Evolutionary conservation across 2,329 filamentous ascomycete species (phyloP).

Genomic region (Ascomycota sp.): DNA sequence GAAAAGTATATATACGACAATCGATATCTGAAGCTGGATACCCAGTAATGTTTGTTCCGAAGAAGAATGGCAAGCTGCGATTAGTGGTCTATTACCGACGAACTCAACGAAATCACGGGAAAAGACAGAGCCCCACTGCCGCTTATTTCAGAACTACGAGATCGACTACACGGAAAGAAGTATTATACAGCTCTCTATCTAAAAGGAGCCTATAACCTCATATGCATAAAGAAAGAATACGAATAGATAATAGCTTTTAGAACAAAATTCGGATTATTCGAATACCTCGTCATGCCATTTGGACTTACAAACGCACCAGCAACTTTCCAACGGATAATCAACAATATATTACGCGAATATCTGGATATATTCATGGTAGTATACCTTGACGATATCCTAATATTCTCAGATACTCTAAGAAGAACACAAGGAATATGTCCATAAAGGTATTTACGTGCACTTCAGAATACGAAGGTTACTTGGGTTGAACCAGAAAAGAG

Average conservation of each 20-base stretch:
- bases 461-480: constrained; percentile 1
- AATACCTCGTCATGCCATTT: constrained; percentile 14
- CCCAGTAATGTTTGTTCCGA: too few relatives aligned
- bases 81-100: too few relatives aligned
- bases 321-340: constrained; percentile 3
- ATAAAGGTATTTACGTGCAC: background rate
- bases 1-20: too few relatives aligned
- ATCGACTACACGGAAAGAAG: constrained; percentile 4
- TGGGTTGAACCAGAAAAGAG: constrained; percentile 1
- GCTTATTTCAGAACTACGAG: constrained; percentile 6
- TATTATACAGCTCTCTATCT: background rate
- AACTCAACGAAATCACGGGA: too few relatives aligned
- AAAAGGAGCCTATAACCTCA: background rate
- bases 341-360: constrained; percentile 2
- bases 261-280: constrained; percentile 11
- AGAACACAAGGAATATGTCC: constrained; percentile 2
- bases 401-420: constrained; percentile 3
- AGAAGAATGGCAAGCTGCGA: too few relatives aligned
- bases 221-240: constrained; percentile 5
- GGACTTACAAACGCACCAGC: constrained; percentile 5
- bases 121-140: constrained; percentile 6
- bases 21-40: too few relatives aligned
- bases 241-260: constrained; percentile 15
- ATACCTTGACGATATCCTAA: constrained; percentile 4
- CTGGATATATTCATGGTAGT: constrained; percentile 3